These are phyloP conservation scores for Daedaleopsis sinensis DNA, from an alignment of 768 basidiomycete genomes.

Conservation along the genomic window DNA sequence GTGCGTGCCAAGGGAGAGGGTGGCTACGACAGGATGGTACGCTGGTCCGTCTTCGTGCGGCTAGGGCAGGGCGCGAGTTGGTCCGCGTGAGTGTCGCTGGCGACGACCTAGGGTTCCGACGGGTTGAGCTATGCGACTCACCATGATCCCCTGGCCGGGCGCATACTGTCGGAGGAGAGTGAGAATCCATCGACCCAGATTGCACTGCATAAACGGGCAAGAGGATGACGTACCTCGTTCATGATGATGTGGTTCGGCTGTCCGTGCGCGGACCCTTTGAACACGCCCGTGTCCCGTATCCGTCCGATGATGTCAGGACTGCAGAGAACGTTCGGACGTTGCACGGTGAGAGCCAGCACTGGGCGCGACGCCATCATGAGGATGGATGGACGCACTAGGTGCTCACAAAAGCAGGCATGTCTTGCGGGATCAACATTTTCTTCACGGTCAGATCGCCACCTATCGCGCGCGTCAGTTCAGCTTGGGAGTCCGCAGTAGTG, in stretches of 20 bases:
- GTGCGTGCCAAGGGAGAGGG: slow-evolving; percentile 87
- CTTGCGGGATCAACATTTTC: slow-evolving; percentile 66
- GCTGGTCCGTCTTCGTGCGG: slow-evolving; percentile 93
- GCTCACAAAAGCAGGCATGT: slow-evolving; percentile 70
- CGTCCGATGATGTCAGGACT: slow-evolving; percentile 82
- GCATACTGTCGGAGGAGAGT: slow-evolving; percentile 57
- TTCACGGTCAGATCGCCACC: slow-evolving; percentile 77
- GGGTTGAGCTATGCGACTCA: slow-evolving; percentile 36
- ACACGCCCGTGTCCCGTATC: slow-evolving; percentile 64
- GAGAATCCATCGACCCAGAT: neutral
- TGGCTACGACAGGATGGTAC: slow-evolving; percentile 87
- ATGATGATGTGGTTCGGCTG: slow-evolving; percentile 88
- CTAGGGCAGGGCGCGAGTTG: slow-evolving; percentile 40
- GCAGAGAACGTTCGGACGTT: slow-evolving; percentile 6
- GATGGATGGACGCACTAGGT: slow-evolving; percentile 53
- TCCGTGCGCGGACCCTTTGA: slow-evolving; percentile 62
- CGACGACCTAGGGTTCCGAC: too few species aligned
- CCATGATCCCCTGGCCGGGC: slow-evolving; percentile 93
- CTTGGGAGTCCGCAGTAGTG: neutral
- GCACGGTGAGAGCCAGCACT: neutral
- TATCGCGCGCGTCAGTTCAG: slow-evolving; percentile 28
- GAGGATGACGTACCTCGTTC: slow-evolving; percentile 79
- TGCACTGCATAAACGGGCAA: too few species aligned
- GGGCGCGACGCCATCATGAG: neutral
- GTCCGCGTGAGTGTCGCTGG: slow-evolving; percentile 10